phyloP scores from a whole-genome alignment of 495 filamentous ascomycete species.

The Tuber calosporum region DNA sequence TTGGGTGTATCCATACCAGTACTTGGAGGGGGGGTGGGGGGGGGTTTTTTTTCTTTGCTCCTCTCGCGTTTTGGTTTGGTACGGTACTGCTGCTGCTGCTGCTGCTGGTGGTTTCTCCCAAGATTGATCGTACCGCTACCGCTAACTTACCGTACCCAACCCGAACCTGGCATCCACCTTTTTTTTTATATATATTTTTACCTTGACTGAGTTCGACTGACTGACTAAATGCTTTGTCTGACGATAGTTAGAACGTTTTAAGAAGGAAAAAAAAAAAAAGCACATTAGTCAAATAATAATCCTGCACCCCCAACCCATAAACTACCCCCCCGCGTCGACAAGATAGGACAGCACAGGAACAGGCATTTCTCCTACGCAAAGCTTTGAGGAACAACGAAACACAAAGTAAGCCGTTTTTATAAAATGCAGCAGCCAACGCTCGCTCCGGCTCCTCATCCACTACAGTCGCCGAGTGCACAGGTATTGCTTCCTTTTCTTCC shows the following conservation, averaged over 20 bases:
- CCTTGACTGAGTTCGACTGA: neutral
- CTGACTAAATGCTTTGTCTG: constrained; percentile 1
- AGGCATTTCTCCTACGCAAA: neutral
- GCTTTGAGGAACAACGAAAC: neutral
- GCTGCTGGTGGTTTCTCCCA: neutral
- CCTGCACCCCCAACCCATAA: neutral
- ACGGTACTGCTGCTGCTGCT: neutral
- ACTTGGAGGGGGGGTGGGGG: neutral
- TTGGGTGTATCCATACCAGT: neutral
- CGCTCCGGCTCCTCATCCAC: constrained; percentile 39
- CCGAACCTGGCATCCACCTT: neutral
- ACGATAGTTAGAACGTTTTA: neutral
- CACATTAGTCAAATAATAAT: constrained; percentile 4
- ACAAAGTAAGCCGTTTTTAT: constrained; percentile 2
- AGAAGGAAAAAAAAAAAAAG: neutral
- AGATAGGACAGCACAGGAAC: neutral
- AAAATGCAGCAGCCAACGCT: constrained; percentile 41
- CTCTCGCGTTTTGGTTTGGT: constrained; percentile 1
- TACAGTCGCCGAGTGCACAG: constrained; percentile 36
- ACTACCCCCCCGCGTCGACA: neutral
- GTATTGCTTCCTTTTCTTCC: constrained; percentile 15
- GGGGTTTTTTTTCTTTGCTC: neutral
- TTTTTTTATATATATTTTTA: neutral
- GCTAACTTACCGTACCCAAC: neutral
- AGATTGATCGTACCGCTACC: neutral